phyloP scores from a whole-genome alignment of 176 grass and related monocot genomes.

The Aechmea fasciata region DNA sequence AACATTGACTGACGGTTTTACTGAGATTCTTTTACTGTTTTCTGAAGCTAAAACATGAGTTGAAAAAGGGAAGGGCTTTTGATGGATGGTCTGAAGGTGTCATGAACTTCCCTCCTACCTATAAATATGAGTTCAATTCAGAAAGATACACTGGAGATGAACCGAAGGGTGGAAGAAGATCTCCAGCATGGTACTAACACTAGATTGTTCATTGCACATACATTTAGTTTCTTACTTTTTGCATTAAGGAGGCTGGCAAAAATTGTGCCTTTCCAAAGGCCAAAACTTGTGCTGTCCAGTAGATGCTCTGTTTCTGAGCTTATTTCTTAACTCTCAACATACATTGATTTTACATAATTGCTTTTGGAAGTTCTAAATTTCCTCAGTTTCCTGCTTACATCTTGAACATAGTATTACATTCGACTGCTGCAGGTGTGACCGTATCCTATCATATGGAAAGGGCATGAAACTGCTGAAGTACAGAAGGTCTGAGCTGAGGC shows the following conservation, averaged over 20 bases:
- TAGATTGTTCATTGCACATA: not conserved
- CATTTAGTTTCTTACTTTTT: not conserved
- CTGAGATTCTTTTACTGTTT: slow-evolving; percentile 4
- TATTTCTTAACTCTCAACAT: no score
- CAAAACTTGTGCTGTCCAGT: no score
- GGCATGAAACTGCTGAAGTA: slow-evolving; percentile 44
- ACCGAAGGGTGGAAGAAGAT: slow-evolving; percentile 48
- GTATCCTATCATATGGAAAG: slow-evolving; percentile 60
- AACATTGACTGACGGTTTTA: not conserved
- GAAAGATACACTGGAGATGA: slow-evolving; percentile 61
- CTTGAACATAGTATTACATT: not conserved
- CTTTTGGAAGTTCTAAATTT: not conserved
- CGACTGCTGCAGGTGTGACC: slow-evolving; percentile 42
- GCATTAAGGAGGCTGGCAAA: not conserved
- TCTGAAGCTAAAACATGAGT: slow-evolving; percentile 63
- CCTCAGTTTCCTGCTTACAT: not conserved
- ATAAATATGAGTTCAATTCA: slow-evolving; percentile 65
- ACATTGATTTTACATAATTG: no score
- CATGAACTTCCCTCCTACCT: slow-evolving; percentile 84
- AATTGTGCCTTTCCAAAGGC: no score
- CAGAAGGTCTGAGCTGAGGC: slow-evolving; percentile 38
- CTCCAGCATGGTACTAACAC: slow-evolving; percentile 72
- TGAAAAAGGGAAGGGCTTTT: slow-evolving; percentile 56
- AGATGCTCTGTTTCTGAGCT: no score
- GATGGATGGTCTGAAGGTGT: slow-evolving; percentile 79